Evolutionary conservation across 2,329 filamentous ascomycete genomes (phyloP), one percentile per base, ranked within the genome.

Genomic region (Aspergillus proliferans): DNA sequence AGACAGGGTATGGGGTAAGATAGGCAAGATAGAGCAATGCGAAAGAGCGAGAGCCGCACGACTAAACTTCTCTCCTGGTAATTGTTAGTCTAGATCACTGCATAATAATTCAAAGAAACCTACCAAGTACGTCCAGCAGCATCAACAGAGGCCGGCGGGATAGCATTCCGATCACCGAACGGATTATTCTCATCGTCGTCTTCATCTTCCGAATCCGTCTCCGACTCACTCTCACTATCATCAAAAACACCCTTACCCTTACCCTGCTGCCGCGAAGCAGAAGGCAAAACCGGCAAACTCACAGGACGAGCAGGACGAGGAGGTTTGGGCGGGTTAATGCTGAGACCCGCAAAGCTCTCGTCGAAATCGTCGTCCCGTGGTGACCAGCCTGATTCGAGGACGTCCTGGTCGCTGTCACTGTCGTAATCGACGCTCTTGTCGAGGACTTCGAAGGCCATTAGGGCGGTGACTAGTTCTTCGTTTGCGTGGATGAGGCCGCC

Each of bases 361-460:
- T 58, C 57, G 42, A 68, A 48, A 43, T 60, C 64, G 14, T 56
- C 60, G 24, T 60, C 60, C 22, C 38, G 38, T 12, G 38, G 38
- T 40, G 38, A 10, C 61, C 60, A 66, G 45, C 59, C 62, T 7
- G 57, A 59, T 9, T 63, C 59, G 6, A 67, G 50, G 14, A 65
- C 55, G 42, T 86, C 82, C 41, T 84, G 71, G 46, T 85, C 82
- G 53, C 80, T 84, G 59, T 84, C 81, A 51, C 81, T 84, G 58
- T 85, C 82, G 54, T 85, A 81, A 44, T 78, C 75, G 38, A 76
- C 62, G 44, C 72, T 75, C 57, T 76, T 76, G 65, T 98, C 92
- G 54, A 97, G 81, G 59, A 96, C 88, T 70, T 97, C 92, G 63
- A 90, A 98, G 0, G 90, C 87, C 82, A 95, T 95, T 49, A 98